Conservation (phyloP, 75 land plant species). For the Selaginella moellendorffii region DNA sequence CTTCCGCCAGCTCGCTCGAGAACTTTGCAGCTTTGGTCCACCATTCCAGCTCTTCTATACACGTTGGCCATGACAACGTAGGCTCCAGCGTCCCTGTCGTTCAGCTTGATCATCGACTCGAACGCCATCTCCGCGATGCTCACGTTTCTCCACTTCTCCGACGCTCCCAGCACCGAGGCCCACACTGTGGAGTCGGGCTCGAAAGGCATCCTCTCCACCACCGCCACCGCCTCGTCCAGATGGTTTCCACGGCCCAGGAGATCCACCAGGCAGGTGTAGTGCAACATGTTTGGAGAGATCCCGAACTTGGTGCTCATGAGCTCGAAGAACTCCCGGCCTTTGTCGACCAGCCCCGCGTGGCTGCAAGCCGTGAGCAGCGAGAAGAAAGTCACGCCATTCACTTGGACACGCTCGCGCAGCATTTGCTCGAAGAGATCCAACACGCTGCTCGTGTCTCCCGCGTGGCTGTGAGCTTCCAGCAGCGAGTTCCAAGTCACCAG, state of each 20-base stretch:
- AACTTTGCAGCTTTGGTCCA: too few relatives aligned
- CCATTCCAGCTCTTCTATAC: slow-evolving; percentile 24
- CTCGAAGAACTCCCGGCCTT: slow-evolving; percentile 16
- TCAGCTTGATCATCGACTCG: slow-evolving; percentile 17
- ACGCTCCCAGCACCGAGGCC: slow-evolving; percentile 29
- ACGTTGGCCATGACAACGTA: slow-evolving; percentile 26
- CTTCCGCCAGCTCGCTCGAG: too few relatives aligned
- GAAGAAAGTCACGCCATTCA: slow-evolving; percentile 29
- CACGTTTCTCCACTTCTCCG: slow-evolving; percentile 14
- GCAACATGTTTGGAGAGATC: slow-evolving; percentile 14
- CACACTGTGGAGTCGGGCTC: slow-evolving; percentile 17
- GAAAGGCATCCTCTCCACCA: slow-evolving; percentile 26
- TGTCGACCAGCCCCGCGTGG: too few relatives aligned
- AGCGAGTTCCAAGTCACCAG: too few relatives aligned
- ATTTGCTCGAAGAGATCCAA: too few relatives aligned
- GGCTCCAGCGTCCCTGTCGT: slow-evolving; percentile 22
- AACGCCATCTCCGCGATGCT: slow-evolving; percentile 18
- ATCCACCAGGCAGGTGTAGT: slow-evolving; percentile 33
- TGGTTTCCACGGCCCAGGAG: slow-evolving; percentile 28
- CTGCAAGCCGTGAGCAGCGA: too few relatives aligned
- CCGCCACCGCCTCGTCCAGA: slow-evolving; percentile 23
- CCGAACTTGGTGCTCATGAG: slow-evolving; percentile 20
- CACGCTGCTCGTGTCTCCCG: too few relatives aligned
- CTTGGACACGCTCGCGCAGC: slow-evolving; percentile 16
- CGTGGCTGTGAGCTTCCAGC: too few relatives aligned